Percentiles rank a stretch among this genome's conserved stretches.
phyloP scores from a whole-genome alignment of 1,284 basidiomycete species.

The Macrocystidia cucumis region DNA sequence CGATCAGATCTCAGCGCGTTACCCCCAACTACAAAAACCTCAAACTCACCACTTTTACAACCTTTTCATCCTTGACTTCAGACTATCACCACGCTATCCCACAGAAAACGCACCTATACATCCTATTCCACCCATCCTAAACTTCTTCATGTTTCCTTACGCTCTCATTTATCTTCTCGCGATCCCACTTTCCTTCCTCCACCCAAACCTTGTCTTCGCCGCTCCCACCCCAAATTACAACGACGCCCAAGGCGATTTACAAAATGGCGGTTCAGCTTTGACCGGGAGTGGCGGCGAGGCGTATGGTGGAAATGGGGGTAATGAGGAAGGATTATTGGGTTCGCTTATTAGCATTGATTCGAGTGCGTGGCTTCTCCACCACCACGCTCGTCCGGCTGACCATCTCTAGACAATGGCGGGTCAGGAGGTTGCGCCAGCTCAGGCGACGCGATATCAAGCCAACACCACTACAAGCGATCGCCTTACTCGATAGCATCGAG shows the following conservation, averaged over 20 bases:
- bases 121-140: slow-evolving; percentile 6
- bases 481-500: too few relatives aligned
- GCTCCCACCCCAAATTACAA: slow-evolving; percentile 19
- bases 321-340: background rate
- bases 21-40: too few relatives aligned
- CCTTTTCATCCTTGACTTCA: too few relatives aligned
- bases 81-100: too few relatives aligned
- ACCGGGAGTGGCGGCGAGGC: slow-evolving; percentile 1
- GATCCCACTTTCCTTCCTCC: slow-evolving; percentile 17
- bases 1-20: too few relatives aligned
- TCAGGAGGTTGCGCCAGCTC: slow-evolving; percentile 18
- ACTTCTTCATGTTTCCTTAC: slow-evolving; percentile 23
- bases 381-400: background rate
- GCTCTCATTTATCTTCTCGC: slow-evolving; percentile 13
- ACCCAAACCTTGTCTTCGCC: slow-evolving; percentile 14
- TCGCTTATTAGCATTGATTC: slow-evolving; percentile 8
- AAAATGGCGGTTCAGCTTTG: slow-evolving; percentile 1
- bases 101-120: slow-evolving; percentile 6
- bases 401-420: slow-evolving; percentile 20
- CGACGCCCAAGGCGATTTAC: slow-evolving; percentile 13
- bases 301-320: slow-evolving; percentile 2
- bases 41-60: too few relatives aligned
- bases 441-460: slow-evolving; percentile 14
- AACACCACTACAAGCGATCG: too few relatives aligned
- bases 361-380: slow-evolving; percentile 9